Conservation (phyloP, 208 protist genomes). For the Acanthamoeba healyi region DNA sequence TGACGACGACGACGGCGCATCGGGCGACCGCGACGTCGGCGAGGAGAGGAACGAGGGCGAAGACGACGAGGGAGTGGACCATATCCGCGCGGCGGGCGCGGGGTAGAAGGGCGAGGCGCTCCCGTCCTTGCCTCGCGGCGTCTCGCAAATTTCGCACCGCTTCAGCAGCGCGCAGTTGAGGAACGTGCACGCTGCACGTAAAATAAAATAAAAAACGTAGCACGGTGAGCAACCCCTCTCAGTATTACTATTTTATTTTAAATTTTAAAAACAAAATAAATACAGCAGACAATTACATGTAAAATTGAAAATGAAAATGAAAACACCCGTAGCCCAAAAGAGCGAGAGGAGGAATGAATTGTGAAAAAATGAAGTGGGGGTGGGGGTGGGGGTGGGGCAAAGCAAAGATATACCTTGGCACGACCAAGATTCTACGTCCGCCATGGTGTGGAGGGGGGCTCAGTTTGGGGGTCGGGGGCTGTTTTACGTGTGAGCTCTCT, state of each 20-base stretch:
- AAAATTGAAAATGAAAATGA: not conserved
- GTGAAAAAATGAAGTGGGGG: not conserved
- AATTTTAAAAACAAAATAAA: not conserved
- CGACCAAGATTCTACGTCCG: not conserved
- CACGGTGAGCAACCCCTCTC: no score
- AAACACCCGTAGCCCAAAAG: no score
- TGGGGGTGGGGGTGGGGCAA: not conserved
- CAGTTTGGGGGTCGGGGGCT: no score
- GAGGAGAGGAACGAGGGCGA: not conserved
- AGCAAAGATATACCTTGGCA: not conserved
- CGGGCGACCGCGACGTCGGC: not conserved
- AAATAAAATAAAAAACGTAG: not conserved
- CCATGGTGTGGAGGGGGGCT: not conserved
- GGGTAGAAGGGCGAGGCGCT: constrained; percentile 1
- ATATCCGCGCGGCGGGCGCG: not conserved
- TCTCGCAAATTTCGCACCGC: constrained; percentile 25
- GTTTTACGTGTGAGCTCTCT: no score
- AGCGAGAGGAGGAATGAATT: not conserved
- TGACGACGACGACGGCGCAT: not conserved
- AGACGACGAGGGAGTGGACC: not conserved
- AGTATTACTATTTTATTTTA: no score
- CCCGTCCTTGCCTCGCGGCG: constrained; percentile 23
- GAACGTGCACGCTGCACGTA: constrained; percentile 48
- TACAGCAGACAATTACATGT: not conserved
- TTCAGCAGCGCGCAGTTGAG: not conserved